Conservation (phyloP, 768 basidiomycete species). For the Leucogyrophana mollusca region DNA sequence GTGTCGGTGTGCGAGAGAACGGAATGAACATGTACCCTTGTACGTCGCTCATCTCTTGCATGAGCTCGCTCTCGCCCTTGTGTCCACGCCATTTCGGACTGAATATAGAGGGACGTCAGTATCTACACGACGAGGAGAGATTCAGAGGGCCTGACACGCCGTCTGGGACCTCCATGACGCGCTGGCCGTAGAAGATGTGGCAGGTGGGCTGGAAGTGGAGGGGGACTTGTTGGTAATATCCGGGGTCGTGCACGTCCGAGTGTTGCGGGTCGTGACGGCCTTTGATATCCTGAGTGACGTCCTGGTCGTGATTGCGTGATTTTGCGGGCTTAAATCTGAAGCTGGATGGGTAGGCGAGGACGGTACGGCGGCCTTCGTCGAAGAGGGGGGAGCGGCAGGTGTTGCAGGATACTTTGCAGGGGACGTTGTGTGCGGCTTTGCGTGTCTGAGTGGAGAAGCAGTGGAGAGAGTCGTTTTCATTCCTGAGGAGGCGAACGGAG, state of each 20-base stretch:
- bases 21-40: not conserved
- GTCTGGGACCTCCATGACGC: slow-evolving; percentile 4
- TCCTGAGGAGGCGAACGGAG: slow-evolving; percentile 27
- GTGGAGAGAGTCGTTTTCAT: slow-evolving; percentile 25
- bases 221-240: not conserved
- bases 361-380: slow-evolving; percentile 31
- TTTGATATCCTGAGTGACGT: too few relatives aligned
- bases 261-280: not conserved
- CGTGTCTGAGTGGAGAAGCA: slow-evolving; percentile 27
- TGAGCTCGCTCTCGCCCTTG: slow-evolving; percentile 4
- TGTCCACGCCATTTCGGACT: slow-evolving; percentile 6
- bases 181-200: slow-evolving; percentile 5
- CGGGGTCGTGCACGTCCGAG: not conserved
- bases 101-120: not conserved
- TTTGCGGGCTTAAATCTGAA: slow-evolving; percentile 21
- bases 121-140: not conserved
- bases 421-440: slow-evolving; percentile 22
- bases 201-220: slow-evolving; percentile 5
- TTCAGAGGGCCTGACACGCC: slow-evolving; percentile 1
- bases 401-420: slow-evolving; percentile 33
- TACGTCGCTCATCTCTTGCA: slow-evolving; percentile 3
- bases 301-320: too few relatives aligned
- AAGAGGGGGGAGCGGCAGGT: slow-evolving; percentile 30
- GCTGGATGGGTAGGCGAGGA: slow-evolving; percentile 28
- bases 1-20: too few relatives aligned